Evolutionary conservation across 2,329 filamentous ascomycete genomes (phyloP).

Genomic region (Aspergillus fumigatus): DNA sequence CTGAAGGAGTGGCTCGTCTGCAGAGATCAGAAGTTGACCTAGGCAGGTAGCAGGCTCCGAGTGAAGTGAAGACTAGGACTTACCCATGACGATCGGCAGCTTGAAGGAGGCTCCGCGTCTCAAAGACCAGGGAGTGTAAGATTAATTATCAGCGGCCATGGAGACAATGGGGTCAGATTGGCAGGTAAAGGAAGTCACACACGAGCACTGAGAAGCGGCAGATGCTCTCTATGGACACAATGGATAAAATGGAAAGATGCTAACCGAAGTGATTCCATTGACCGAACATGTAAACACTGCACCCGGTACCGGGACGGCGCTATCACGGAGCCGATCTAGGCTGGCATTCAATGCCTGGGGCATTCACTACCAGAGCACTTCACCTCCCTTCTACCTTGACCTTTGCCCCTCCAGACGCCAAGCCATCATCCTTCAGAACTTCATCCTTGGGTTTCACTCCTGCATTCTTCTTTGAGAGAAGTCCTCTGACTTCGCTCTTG

Average conservation of each 20-base stretch:
- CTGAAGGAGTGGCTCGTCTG: not conserved
- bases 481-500: slow-evolving; percentile 62
- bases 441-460: slow-evolving; percentile 2
- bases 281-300: not conserved
- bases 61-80: not conserved
- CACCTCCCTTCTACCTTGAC: slow-evolving; percentile 23
- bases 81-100: not conserved
- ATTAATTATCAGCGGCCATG: not conserved
- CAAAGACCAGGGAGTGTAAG: not conserved
- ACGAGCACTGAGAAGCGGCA: not conserved
- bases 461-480: slow-evolving; percentile 56
- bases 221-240: not conserved
- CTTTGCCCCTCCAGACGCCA: slow-evolving; percentile 11
- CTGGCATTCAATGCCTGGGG: slow-evolving; percentile 4
- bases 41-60: not conserved
- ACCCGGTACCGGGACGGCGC: not conserved
- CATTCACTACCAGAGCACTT: slow-evolving; percentile 1
- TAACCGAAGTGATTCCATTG: not conserved
- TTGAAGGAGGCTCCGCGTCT: not conserved
- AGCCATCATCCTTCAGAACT: slow-evolving; percentile 4
- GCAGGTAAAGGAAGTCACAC: not conserved
- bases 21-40: not conserved
- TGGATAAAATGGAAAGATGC: not conserved
- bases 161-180: not conserved
- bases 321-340: not conserved